A percentile compares a stretch with the other conserved stretches of the same genome.
Evolutionary conservation across 139 green algal species (phyloP).

Genomic region (Tetradesmus lagerheimii): DNA sequence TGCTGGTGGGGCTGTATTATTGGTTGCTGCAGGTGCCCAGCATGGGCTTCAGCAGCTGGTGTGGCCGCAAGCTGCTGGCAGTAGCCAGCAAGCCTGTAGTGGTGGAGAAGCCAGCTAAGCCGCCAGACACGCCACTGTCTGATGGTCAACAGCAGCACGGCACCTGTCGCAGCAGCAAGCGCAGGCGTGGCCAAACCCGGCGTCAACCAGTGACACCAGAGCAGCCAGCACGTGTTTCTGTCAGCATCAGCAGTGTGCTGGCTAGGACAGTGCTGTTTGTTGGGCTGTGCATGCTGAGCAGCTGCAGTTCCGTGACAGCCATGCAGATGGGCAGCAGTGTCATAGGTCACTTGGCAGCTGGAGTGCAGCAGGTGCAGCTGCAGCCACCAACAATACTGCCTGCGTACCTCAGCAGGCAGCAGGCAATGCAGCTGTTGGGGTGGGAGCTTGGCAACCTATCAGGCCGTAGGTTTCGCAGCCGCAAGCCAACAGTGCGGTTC

Average conservation of each 20-base stretch:
- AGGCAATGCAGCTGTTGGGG: not conserved
- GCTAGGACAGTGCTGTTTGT: not conserved
- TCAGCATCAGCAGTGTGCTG: not conserved
- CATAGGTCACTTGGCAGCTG: not conserved
- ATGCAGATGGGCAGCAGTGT: not conserved
- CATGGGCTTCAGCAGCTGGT: not conserved
- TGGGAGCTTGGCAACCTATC: not conserved
- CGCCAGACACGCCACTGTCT: not conserved
- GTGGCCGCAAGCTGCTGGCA: not conserved
- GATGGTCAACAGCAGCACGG: not conserved
- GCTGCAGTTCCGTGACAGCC: not conserved
- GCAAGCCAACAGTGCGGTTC: not conserved
- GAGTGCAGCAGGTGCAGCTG: not conserved
- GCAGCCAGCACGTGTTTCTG: not conserved
- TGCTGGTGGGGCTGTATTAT: not conserved
- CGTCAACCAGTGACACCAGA: not conserved
- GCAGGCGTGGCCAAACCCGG: not conserved
- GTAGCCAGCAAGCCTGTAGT: not conserved
- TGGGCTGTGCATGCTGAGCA: not conserved
- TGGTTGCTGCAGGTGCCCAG: not conserved
- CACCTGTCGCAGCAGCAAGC: not conserved
- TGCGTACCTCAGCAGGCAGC: not conserved
- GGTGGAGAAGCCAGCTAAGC: not conserved
- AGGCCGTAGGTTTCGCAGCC: not conserved
- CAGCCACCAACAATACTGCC: not conserved